Evolutionary conservation across 352 stramenopile species (phyloP), one percentile per base, ranked within the genome.

Genomic region (Pythium brachiatum): DNA sequence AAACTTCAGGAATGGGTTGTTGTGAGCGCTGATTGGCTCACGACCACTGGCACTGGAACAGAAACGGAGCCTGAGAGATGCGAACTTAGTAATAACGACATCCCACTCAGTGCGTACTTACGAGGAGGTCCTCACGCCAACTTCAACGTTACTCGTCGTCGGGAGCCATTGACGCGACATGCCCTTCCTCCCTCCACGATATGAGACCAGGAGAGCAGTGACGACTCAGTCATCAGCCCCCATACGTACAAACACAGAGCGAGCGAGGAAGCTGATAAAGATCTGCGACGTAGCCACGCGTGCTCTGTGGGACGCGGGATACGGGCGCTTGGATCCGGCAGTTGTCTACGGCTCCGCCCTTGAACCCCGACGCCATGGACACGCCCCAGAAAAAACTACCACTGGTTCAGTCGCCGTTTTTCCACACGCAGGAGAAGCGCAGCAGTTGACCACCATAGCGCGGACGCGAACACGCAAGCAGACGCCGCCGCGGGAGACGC

Each of bases 371-470:
- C 15, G 18, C 3, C 48, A 41, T 46, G 62, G 62, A 62, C 23
- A 27, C 34, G 55, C 32, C 41, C 41, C 32, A 2, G 25, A 29
- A 18, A 18, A 5, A 1, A n/a, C n/a, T 11, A 5, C 20, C 23
- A 38, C n/a, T 13, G 9, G 25, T 13, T 18, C 62, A 69, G 55
- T 69, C 62, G 48, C 18, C 21, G 47, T 41, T 69, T 69, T 69
- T 20, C 29, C 15, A 1, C 21, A 36, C 3, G 36, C 54, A 27
- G 8, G 27, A 26, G 20, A 67, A 36, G 41, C 41, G 41, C 21
- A 67, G 44, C 46, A 60, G 18, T 25, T 23, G 27, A n/a, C 5
- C 27, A 68, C 61, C 21, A 68, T 62, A 58, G 44, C 61, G 61
- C 61, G 61, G 25, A 62, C 25, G 44, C 61, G 61, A n/a, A 61